Evolutionary conservation across 2,329 filamentous ascomycete genomes (phyloP).

Genomic region (Paracamarosporium sp.): DNA sequence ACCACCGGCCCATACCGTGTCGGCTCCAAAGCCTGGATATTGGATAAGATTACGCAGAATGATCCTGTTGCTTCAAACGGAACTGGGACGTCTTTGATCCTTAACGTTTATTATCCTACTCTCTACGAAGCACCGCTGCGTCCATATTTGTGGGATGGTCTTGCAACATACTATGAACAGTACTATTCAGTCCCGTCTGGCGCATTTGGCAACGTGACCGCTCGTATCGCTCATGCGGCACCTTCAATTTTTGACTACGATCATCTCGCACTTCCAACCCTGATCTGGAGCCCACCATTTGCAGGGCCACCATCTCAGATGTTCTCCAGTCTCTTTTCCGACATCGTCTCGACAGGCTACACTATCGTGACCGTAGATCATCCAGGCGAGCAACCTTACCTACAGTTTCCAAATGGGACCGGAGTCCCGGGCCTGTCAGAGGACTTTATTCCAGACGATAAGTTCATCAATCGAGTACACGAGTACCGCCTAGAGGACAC

Average conservation of each 20-base stretch:
- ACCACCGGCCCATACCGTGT: neutral
- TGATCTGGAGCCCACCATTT: constrained; percentile 16
- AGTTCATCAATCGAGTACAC: constrained; percentile 1
- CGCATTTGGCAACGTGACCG: constrained; percentile 5
- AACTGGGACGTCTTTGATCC: neutral
- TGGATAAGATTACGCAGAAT: neutral
- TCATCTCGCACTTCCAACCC: constrained; percentile 12
- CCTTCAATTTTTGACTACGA: neutral
- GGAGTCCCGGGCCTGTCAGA: constrained; percentile 8
- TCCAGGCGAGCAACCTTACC: constrained; percentile 23
- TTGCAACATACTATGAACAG: constrained; percentile 7
- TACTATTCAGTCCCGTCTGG: constrained; percentile 5
- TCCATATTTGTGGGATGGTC: constrained; percentile 9
- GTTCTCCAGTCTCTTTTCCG: constrained; percentile 16
- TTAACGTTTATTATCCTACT: neutral
- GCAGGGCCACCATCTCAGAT: constrained; percentile 18
- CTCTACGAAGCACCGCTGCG: neutral
- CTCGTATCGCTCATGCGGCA: constrained; percentile 2
- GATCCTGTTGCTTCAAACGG: neutral
- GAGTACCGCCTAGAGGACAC: constrained; percentile 15
- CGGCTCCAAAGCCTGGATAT: neutral
- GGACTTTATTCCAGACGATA: neutral
- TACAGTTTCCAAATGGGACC: constrained; percentile 19
- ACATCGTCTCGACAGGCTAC: constrained; percentile 18
- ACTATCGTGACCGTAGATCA: constrained; percentile 22